These are phyloP conservation scores for Candida ulmi DNA, from an alignment of 805 yeast species.

Conservation along the genomic window DNA sequence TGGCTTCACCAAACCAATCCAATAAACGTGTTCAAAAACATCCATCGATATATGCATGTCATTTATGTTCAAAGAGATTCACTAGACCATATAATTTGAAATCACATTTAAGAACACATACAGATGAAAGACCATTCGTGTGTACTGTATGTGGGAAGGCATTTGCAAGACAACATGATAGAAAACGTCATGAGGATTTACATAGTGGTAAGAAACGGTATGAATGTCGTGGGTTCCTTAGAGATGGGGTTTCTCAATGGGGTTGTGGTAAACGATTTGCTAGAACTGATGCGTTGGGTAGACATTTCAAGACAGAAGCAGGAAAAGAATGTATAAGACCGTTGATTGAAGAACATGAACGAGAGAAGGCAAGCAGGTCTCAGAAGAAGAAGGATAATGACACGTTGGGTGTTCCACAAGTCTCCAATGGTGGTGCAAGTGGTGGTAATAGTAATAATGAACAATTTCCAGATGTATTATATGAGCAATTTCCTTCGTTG, in stretches of 20 bases:
- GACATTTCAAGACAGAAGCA: constrained; percentile 77
- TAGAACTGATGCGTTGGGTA: constrained; percentile 69
- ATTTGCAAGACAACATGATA: constrained; percentile 75
- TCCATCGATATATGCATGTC: constrained; percentile 73
- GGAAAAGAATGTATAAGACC: constrained; percentile 71
- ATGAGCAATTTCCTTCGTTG: constrained; percentile 15
- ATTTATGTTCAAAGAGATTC: constrained; percentile 77
- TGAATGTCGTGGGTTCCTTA: constrained; percentile 62
- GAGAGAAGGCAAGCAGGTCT: constrained; percentile 14
- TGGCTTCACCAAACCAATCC: constrained; percentile 53
- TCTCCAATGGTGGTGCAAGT: no score
- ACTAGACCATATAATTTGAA: constrained; percentile 91
- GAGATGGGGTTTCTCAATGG: constrained; percentile 53
- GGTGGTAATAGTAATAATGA: constrained; percentile 6
- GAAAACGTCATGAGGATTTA: constrained; percentile 68
- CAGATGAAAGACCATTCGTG: constrained; percentile 73
- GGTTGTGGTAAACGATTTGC: constrained; percentile 82
- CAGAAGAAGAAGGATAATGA: constrained; percentile 5
- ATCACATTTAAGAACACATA: constrained; percentile 87
- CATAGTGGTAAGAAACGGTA: constrained; percentile 74
- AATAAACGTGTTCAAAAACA: constrained; percentile 59
- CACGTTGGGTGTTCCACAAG: no score
- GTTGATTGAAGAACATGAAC: constrained; percentile 51
- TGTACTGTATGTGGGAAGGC: constrained; percentile 76
- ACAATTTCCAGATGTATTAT: constrained; percentile 17